A percentile compares a stretch with the other conserved stretches of the same genome.
These are phyloP conservation scores for Geosmithia flava DNA, from an alignment of 2,329 filamentous ascomycete species.

Conservation along the genomic window DNA sequence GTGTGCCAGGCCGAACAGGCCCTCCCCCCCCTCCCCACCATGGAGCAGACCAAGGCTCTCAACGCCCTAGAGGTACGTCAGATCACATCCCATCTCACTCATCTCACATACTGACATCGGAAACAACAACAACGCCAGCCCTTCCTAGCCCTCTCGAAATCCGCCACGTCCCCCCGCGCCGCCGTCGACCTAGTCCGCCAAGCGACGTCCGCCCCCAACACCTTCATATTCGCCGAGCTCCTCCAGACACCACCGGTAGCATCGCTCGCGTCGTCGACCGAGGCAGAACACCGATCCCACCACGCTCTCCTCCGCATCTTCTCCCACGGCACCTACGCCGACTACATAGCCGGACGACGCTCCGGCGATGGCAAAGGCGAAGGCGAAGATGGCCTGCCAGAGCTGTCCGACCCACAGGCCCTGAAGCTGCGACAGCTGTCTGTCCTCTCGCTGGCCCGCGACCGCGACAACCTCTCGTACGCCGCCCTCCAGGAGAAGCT, in stretches of 20 bases:
- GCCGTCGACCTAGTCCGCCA: constrained; percentile 76
- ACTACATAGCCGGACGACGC: constrained; percentile 38
- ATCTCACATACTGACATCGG: background rate
- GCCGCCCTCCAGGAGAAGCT: constrained; percentile 52
- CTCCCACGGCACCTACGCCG: constrained; percentile 77
- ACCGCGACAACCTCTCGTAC: constrained; percentile 61
- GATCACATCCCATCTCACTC: background rate
- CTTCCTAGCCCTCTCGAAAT: constrained; percentile 82
- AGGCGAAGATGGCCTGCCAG: constrained; percentile 26
- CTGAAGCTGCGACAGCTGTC: constrained; percentile 87
- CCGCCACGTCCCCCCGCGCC: constrained; percentile 70
- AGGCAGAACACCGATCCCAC: constrained; percentile 52
- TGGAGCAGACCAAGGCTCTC: constrained; percentile 63
- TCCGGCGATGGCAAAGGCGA: background rate
- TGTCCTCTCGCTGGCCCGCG: constrained; percentile 66
- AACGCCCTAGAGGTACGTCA: constrained; percentile 46
- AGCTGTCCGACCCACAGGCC: constrained; percentile 58
- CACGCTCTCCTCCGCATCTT: constrained; percentile 76
- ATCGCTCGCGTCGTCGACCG: constrained; percentile 46
- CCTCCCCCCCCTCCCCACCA: constrained; percentile 19
- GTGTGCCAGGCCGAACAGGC: background rate
- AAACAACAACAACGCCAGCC: constrained; percentile 39
- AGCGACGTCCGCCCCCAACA: constrained; percentile 80
- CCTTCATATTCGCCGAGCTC: constrained; percentile 91
- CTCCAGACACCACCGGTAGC: constrained; percentile 71